Percentiles rank a stretch among this genome's conserved stretches.
Conservation (phyloP, 345 rosid genomes). For the Eucalyptus coolabah region DNA sequence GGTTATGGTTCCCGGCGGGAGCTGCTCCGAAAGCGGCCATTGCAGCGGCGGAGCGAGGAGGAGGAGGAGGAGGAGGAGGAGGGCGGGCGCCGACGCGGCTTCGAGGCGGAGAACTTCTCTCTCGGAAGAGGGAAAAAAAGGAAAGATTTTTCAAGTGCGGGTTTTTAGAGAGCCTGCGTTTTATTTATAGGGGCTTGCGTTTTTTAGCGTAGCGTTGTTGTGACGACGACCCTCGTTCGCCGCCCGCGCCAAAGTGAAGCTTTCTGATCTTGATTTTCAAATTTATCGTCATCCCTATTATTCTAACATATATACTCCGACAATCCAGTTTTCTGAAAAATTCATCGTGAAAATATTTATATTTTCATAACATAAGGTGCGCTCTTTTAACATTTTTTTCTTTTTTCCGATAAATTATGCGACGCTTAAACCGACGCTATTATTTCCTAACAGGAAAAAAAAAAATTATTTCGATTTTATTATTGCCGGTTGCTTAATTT, state of each 20-base stretch:
- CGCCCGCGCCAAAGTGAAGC: background rate
- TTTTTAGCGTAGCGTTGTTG: background rate
- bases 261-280: background rate
- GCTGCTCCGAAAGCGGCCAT: background rate
- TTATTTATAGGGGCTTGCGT: background rate
- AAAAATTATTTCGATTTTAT: background rate
- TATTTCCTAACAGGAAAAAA: background rate
- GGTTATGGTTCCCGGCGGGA: constrained; percentile 24
- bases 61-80: background rate
- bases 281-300: background rate
- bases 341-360: background rate
- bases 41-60: background rate
- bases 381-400: background rate
- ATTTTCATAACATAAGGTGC: background rate
- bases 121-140: background rate
- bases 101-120: background rate
- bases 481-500: background rate
- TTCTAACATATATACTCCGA: background rate
- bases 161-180: background rate
- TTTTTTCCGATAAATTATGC: rapidly evolving
- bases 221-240: background rate
- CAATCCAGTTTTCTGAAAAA: background rate
- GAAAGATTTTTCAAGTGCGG: background rate
- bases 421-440: rapidly evolving
- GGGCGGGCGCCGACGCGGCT: background rate